phyloP scores from a whole-genome alignment of 306 rosid genomes.

The Calophaca sinica region DNA sequence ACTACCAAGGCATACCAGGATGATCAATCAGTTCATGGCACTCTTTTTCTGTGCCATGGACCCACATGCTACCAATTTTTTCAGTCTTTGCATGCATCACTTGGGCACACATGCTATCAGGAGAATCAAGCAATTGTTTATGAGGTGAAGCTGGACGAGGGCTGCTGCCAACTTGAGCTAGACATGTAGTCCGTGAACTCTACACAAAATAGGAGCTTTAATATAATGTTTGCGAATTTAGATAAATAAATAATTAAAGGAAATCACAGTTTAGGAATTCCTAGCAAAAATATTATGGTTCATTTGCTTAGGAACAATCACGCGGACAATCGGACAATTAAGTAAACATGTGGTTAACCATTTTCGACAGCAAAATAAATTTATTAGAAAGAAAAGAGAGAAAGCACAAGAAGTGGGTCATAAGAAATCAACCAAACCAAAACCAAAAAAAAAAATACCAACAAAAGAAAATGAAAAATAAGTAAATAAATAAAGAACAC shows the following conservation, averaged over 20 bases:
- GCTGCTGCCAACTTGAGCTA: conserved; percentile 59
- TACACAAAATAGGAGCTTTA: conserved; percentile 49
- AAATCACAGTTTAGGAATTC: conserved; percentile 16
- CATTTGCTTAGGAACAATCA: conserved; percentile 11
- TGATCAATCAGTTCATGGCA: conserved; percentile 50
- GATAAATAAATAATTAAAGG: conserved; percentile 25
- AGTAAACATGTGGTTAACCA: conserved; percentile 21
- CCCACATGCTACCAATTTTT: conserved; percentile 48
- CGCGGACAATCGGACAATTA: conserved; percentile 9
- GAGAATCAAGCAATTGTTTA: conserved; percentile 51
- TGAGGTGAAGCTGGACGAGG: conserved; percentile 54
- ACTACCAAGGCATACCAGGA: conserved; percentile 57
- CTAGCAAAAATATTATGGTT: conserved; percentile 24
- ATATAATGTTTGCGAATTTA: neutral
- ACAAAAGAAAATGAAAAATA: neutral
- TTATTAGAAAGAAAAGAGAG: conserved; percentile 1
- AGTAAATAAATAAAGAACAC: conserved; percentile 5
- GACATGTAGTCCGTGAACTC: conserved; percentile 64
- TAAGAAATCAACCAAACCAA: conserved; percentile 27
- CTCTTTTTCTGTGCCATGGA: conserved; percentile 52
- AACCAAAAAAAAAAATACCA: conserved; percentile 19
- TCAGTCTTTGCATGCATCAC: conserved; percentile 54
- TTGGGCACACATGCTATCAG: conserved; percentile 64
- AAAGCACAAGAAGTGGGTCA: conserved; percentile 18
- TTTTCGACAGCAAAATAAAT: neutral